phyloP scores from a whole-genome alignment of 1,284 basidiomycete genomes.

The Rhodofomes roseus region DNA sequence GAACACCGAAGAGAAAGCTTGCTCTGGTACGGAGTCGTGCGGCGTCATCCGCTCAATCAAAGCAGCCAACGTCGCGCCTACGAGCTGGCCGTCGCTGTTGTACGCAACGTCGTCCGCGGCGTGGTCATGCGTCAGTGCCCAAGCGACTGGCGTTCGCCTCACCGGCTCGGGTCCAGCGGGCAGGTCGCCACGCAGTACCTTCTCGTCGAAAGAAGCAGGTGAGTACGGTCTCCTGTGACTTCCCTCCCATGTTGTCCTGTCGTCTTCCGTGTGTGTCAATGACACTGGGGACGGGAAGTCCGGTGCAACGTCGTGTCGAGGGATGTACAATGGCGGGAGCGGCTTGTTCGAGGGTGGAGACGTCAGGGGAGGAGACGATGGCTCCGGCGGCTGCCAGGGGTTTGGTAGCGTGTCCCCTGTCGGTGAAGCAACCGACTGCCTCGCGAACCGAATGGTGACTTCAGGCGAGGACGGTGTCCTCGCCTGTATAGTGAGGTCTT shows the following conservation, averaged over 20 bases:
- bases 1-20: conserved; percentile 84
- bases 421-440: neutral
- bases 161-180: conserved; percentile 41
- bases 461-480: conserved; percentile 27
- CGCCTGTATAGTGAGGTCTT: conserved; percentile 54
- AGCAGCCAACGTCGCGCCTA: conserved; percentile 86
- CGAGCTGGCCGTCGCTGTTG: conserved; percentile 86
- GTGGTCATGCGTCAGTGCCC: conserved; percentile 70
- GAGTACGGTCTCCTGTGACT: conserved; percentile 27
- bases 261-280: conserved; percentile 45
- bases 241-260: conserved; percentile 55
- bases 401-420: neutral
- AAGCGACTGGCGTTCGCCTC: conserved; percentile 43
- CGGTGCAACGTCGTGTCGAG: conserved; percentile 28
- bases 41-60: conserved; percentile 97
- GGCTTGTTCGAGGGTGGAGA: conserved; percentile 19
- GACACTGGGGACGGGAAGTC: conserved; percentile 49
- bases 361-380: neutral
- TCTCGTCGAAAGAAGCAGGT: conserved; percentile 44
- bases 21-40: conserved; percentile 85
- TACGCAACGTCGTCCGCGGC: conserved; percentile 82
- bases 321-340: conserved; percentile 22
- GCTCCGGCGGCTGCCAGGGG: conserved; percentile 1
- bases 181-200: conserved; percentile 49
- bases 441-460: conserved; percentile 8